Evolutionary conservation across 805 yeast genomes (phyloP).

Genomic region (Metschnikowia bowlesiae): DNA sequence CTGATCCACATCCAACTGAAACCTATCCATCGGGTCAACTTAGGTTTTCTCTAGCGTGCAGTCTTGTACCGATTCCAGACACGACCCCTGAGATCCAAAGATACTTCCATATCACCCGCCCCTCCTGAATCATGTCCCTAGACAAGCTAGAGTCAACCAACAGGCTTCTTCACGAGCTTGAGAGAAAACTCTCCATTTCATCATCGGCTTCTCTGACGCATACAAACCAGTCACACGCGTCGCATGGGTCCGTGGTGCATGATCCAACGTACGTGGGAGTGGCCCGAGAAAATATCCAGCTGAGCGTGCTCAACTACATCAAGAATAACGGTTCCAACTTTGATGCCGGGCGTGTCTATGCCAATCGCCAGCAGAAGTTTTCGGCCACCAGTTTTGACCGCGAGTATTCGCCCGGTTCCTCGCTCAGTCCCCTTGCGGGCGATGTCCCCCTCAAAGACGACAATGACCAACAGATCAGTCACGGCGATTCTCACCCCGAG

Average conservation of each 20-base stretch:
- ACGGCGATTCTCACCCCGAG: background rate
- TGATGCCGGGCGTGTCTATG: slow-evolving; percentile 34
- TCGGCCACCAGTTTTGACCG: slow-evolving; percentile 26
- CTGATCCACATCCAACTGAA: no score
- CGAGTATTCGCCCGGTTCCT: slow-evolving; percentile 17
- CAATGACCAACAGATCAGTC: background rate
- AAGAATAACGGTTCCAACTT: slow-evolving; percentile 22
- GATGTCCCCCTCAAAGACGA: background rate
- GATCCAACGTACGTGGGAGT: slow-evolving; percentile 18
- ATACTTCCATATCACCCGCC: no score
- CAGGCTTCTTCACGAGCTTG: slow-evolving; percentile 26
- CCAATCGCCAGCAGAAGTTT: slow-evolving; percentile 32
- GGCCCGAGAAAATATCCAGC: slow-evolving; percentile 27
- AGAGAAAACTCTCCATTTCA: slow-evolving; percentile 30
- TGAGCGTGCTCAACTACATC: slow-evolving; percentile 34
- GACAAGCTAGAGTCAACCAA: slow-evolving; percentile 26
- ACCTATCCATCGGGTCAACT: no score
- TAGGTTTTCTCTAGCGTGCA: no score
- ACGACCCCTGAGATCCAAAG: no score
- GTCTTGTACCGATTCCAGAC: no score
- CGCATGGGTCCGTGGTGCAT: slow-evolving; percentile 20
- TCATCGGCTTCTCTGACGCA: slow-evolving; percentile 28
- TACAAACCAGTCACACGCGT: slow-evolving; percentile 13
- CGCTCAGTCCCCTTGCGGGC: background rate
- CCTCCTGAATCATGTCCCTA: background rate